phyloP scores from a whole-genome alignment of 179 eudicot genomes.

The Sideroxylon spinosum region DNA sequence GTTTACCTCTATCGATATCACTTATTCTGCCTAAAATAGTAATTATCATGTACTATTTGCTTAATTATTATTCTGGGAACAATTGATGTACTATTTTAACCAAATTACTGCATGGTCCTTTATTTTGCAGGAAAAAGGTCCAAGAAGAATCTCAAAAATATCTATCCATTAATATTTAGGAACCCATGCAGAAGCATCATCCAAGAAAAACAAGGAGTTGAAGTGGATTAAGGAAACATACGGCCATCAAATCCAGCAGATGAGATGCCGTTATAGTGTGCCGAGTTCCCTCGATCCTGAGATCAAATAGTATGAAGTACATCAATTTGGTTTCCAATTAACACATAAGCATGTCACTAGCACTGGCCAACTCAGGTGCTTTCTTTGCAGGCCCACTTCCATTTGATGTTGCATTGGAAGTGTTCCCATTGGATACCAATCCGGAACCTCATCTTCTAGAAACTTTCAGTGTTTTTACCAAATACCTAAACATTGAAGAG shows the following conservation, averaged over 20 bases:
- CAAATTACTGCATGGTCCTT: too few relatives aligned
- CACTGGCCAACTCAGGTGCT: conserved; percentile 57
- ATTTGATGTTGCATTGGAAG: conserved; percentile 24
- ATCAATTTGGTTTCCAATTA: background rate
- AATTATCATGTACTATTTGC: too few relatives aligned
- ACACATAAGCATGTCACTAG: background rate
- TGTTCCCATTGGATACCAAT: conserved; percentile 26
- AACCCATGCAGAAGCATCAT: background rate
- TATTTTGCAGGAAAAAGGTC: too few relatives aligned
- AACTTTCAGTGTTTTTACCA: too few relatives aligned
- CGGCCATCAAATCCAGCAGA: conserved; percentile 40
- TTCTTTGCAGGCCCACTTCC: conserved; percentile 42
- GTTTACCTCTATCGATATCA: too few relatives aligned
- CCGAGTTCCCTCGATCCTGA: conserved; percentile 26
- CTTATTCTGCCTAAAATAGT: too few relatives aligned
- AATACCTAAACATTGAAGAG: too few relatives aligned
- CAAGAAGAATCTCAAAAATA: too few relatives aligned
- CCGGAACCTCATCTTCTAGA: conserved; percentile 33
- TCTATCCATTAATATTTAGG: too few relatives aligned
- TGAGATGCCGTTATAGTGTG: conserved; percentile 43
- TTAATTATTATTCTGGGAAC: too few relatives aligned
- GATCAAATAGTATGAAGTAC: background rate
- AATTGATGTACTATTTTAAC: too few relatives aligned
- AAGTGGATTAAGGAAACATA: conserved; percentile 24
- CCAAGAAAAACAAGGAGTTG: background rate